phyloP scores from a whole-genome alignment of 768 basidiomycete species.

The Rhodosporidiobolus odoratus region DNA sequence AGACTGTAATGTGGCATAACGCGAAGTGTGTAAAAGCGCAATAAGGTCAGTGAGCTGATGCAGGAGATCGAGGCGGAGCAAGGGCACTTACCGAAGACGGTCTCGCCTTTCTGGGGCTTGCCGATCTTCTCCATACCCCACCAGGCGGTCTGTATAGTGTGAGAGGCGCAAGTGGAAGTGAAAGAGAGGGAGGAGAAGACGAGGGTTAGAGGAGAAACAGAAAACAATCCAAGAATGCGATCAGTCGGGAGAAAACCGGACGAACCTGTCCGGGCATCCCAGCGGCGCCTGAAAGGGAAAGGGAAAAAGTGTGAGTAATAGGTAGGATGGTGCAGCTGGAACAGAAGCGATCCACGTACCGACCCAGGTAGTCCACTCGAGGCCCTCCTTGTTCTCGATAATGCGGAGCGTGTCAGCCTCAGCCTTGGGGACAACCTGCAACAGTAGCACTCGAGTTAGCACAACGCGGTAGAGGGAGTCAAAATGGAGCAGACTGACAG shows the following conservation, averaged over 20 bases:
- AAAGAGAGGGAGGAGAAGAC: too few species aligned
- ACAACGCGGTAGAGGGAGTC: neutral
- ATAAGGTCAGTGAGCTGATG: neutral
- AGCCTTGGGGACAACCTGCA: conserved; percentile 21
- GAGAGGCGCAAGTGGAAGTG: conserved; percentile 44
- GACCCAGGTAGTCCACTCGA: conserved; percentile 37
- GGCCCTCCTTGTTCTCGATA: conserved; percentile 40
- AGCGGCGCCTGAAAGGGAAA: conserved; percentile 32
- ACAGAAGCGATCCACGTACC: conserved; percentile 4
- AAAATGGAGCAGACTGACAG: conserved; percentile 1
- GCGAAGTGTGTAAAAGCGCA: too few species aligned
- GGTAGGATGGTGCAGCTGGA: neutral
- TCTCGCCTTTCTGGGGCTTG: conserved; percentile 55
- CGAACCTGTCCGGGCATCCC: conserved; percentile 45
- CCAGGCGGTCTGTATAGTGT: conserved; percentile 46
- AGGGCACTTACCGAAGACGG: conserved; percentile 46
- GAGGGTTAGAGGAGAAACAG: too few species aligned
- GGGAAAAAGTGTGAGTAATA: neutral
- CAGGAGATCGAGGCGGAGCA: neutral
- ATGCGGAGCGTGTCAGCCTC: conserved; percentile 21
- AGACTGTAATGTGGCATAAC: conserved; percentile 44
- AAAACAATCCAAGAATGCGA: too few species aligned
- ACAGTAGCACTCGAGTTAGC: neutral
- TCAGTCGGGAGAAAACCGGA: too few species aligned
- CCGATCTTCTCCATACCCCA: conserved; percentile 47